A percentile compares a stretch with the other conserved stretches of the same genome.
Evolutionary conservation across 139 green algal species (phyloP).

Genomic region (Asterochloris erici): DNA sequence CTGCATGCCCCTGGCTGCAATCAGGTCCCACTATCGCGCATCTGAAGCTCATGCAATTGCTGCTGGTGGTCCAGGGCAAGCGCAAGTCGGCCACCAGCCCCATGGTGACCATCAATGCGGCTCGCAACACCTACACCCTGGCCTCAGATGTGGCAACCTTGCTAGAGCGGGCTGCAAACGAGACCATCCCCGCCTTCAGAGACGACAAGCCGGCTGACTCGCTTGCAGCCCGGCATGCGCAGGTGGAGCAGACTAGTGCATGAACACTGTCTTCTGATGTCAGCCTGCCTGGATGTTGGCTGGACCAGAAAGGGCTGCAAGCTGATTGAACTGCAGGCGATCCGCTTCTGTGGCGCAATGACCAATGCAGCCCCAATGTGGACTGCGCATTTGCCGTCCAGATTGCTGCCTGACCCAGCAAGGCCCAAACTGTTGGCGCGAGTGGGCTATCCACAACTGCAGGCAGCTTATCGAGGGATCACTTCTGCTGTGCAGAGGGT

Average conservation of each 20-base stretch:
- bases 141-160: constrained; percentile 53
- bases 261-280: neutral
- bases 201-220: constrained; percentile 58
- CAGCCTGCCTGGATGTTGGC: too few species aligned
- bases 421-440: too few species aligned
- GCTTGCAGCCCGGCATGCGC: constrained; percentile 18
- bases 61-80: constrained; percentile 36
- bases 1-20: too few species aligned
- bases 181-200: constrained; percentile 55
- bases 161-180: constrained; percentile 46
- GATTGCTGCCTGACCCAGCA: neutral
- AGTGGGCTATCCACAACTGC: neutral
- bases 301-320: too few species aligned
- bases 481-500: neutral
- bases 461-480: too few species aligned
- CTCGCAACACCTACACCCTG: constrained; percentile 52
- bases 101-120: constrained; percentile 41
- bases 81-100: constrained; percentile 16
- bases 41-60: neutral
- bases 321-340: too few species aligned
- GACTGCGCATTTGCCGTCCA: neutral
- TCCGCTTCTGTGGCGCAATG: too few species aligned
- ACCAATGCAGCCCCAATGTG: too few species aligned
- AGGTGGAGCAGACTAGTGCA: neutral
- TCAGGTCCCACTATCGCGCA: too few species aligned